Percentiles rank a stretch among this genome's conserved stretches.
These are phyloP conservation scores for Endocarpon pusillum DNA, from an alignment of 495 filamentous ascomycete species.

Conservation along the genomic window DNA sequence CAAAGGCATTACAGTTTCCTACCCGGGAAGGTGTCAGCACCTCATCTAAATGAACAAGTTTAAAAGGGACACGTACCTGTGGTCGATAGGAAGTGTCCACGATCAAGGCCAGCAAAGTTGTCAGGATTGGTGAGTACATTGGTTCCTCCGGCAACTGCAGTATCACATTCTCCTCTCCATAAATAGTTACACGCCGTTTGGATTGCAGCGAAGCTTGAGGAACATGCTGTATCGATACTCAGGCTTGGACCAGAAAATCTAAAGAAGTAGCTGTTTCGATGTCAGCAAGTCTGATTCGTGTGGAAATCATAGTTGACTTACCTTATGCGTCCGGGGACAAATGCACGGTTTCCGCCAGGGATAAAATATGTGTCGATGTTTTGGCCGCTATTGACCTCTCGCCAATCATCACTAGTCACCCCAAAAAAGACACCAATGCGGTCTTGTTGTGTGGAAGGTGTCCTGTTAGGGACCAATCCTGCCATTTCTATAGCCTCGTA, in stretches of 20 bases:
- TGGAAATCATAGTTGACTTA: too few species aligned
- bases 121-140: conserved; percentile 29
- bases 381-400: conserved; percentile 19
- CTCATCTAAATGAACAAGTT: too few species aligned
- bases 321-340: conserved; percentile 22
- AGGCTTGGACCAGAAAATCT: conserved; percentile 23
- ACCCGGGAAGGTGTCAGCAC: too few species aligned
- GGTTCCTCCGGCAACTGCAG: conserved; percentile 27
- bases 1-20: conserved; percentile 36
- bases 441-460: conserved; percentile 15
- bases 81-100: conserved; percentile 27
- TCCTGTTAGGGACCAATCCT: conserved; percentile 16
- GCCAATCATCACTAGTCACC: conserved; percentile 19
- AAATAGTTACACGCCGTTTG: conserved; percentile 19
- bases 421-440: conserved; percentile 24
- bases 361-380: conserved; percentile 25
- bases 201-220: conserved; percentile 22
- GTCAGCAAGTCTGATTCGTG: too few species aligned
- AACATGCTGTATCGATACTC: conserved; percentile 29
- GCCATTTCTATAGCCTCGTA: conserved; percentile 26
- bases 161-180: conserved; percentile 28
- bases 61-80: too few species aligned
- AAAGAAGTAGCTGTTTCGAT: conserved; percentile 30
- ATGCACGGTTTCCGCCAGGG: conserved; percentile 20
- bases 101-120: conserved; percentile 16